Percentiles rank a stretch among this genome's conserved stretches.
Evolutionary conservation across 345 rosid species (phyloP).

Genomic region (Pugionium dolabratum): DNA sequence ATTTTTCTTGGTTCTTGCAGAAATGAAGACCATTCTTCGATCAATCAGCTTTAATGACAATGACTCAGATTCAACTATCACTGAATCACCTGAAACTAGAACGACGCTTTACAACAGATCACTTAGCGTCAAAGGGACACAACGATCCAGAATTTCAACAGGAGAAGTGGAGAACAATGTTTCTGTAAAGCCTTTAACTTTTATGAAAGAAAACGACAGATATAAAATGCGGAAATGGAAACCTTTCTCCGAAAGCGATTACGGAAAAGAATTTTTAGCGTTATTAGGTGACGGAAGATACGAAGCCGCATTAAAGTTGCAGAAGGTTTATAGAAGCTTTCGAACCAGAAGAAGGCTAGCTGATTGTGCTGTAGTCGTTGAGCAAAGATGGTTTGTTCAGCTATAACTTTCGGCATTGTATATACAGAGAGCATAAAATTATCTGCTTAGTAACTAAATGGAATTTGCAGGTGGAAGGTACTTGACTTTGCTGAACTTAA

Average conservation of each 20-base stretch:
- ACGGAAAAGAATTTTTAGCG: conserved; percentile 24
- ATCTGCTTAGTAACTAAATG: conserved; percentile 15
- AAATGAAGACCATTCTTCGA: conserved; percentile 38
- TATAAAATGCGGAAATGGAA: conserved; percentile 26
- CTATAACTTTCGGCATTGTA: conserved; percentile 11
- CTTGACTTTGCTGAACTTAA: conserved; percentile 93
- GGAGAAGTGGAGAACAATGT: conserved; percentile 41
- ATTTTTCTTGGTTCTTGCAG: conserved; percentile 19
- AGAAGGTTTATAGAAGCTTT: conserved; percentile 91
- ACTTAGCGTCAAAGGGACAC: conserved; percentile 43
- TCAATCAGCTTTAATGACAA: conserved; percentile 48
- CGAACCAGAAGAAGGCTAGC: conserved; percentile 88
- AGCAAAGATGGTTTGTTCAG: conserved; percentile 79
- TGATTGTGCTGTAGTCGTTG: conserved; percentile 89
- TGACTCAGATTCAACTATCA: conserved; percentile 40
- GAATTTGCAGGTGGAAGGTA: conserved; percentile 72
- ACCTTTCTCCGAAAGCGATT: conserved; percentile 24
- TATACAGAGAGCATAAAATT: not conserved
- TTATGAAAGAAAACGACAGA: conserved; percentile 36
- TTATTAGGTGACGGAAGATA: conserved; percentile 36
- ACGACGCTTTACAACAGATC: conserved; percentile 37
- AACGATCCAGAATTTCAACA: conserved; percentile 38
- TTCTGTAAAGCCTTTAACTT: conserved; percentile 22
- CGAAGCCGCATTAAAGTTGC: conserved; percentile 77
- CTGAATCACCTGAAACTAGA: conserved; percentile 41